These are phyloP conservation scores for Backusella macrospora DNA, from an alignment of 192 early-diverging fungal species.

Conservation along the genomic window DNA sequence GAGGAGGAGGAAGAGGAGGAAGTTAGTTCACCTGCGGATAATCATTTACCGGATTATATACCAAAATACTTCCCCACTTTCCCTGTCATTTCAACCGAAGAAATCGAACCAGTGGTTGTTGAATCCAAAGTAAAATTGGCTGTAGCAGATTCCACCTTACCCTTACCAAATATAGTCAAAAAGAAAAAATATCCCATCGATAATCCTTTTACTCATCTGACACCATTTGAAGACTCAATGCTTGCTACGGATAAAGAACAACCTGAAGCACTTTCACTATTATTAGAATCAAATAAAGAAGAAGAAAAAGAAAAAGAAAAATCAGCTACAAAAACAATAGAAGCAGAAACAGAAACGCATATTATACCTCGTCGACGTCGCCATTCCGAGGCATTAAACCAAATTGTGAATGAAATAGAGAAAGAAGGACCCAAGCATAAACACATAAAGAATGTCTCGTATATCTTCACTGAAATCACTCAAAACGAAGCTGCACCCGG, in stretches of 20 bases:
- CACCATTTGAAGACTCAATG: slow-evolving; percentile 36
- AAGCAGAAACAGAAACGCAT: background rate
- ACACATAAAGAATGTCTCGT: background rate
- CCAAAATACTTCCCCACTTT: slow-evolving; percentile 32
- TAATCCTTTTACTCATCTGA: slow-evolving; percentile 39
- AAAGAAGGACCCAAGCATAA: background rate
- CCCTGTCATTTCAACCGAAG: slow-evolving; percentile 26
- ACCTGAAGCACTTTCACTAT: background rate
- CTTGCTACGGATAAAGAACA: slow-evolving; percentile 26
- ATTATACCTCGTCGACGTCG: background rate
- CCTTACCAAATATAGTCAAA: slow-evolving; percentile 23
- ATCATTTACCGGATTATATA: slow-evolving; percentile 31
- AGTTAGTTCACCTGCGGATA: background rate
- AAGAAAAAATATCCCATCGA: slow-evolving; percentile 33
- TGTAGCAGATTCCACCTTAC: background rate
- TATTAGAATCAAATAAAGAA: background rate
- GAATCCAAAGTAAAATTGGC: background rate
- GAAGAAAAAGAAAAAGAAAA: too few relatives aligned
- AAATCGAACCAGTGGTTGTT: background rate
- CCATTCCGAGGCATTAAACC: background rate
- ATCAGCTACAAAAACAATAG: too few relatives aligned
- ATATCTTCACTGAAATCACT: slow-evolving; percentile 9
- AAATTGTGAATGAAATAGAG: background rate
- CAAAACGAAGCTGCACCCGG: slow-evolving; percentile 31
- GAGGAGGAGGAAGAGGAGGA: slow-evolving; percentile 37